These are phyloP conservation scores for Tolypocladium endophyticum DNA, from an alignment of 2,329 filamentous ascomycete genomes.

Conservation along the genomic window DNA sequence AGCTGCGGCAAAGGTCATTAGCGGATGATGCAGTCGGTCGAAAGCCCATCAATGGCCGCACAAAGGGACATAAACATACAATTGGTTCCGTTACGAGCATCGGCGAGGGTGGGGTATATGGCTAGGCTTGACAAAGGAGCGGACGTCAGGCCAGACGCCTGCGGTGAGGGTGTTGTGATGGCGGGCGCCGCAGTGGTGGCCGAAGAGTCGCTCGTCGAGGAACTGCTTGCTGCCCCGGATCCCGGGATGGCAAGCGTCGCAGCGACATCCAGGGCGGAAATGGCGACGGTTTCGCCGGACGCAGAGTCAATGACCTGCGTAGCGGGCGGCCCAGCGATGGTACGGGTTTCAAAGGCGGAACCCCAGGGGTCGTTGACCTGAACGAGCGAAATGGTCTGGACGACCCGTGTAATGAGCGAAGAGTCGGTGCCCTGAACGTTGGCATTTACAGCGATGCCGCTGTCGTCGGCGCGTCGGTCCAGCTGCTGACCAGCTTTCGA, in stretches of 20 bases:
- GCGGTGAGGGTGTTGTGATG: background rate
- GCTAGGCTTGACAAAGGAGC: conserved; percentile 6
- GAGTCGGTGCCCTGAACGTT: background rate
- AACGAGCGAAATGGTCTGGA: conserved; percentile 45
- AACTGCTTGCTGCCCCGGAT: conserved; percentile 10
- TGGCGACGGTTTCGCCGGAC: conserved; percentile 25
- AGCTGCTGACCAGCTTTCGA: background rate
- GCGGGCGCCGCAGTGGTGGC: background rate
- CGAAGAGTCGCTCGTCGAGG: conserved; percentile 1
- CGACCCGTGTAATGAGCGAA: conserved; percentile 31
- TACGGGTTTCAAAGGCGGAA: conserved; percentile 31
- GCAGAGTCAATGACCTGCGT: conserved; percentile 25
- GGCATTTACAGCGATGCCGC: conserved; percentile 2
- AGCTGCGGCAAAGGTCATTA: background rate
- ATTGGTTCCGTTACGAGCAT: conserved; percentile 12
- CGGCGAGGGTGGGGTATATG: conserved; percentile 4
- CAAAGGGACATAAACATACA: conserved; percentile 6
- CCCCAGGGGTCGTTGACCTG: conserved; percentile 40
- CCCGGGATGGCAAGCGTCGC: conserved; percentile 12
- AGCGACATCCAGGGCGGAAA: conserved; percentile 14
- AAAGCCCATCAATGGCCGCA: background rate
- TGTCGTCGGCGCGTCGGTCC: background rate
- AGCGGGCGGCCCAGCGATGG: conserved; percentile 26
- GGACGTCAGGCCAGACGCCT: conserved; percentile 2
- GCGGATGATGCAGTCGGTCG: background rate